A percentile compares a stretch with the other conserved stretches of the same genome.
Evolutionary conservation across 2,329 filamentous ascomycete species (phyloP).

Genomic region (Raffaelea ambrosiae): DNA sequence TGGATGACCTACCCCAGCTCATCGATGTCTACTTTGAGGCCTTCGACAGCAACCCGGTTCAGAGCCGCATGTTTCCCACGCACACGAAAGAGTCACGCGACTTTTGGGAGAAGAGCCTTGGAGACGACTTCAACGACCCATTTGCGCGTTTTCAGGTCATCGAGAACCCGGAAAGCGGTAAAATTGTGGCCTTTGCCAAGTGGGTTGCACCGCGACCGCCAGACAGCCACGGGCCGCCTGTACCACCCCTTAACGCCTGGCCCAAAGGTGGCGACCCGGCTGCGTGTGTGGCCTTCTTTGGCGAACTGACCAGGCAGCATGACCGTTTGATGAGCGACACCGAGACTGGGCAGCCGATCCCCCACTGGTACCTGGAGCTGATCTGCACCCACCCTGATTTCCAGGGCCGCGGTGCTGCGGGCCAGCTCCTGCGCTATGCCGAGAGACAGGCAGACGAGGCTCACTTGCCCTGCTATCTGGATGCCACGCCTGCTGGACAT

Average conservation of each 20-base stretch:
- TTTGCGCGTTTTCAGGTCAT: constrained; percentile 30
- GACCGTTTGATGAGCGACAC: constrained; percentile 25
- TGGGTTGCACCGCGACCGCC: constrained; percentile 26
- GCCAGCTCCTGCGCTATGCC: constrained; percentile 38
- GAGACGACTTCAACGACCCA: constrained; percentile 31
- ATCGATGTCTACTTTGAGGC: constrained; percentile 35
- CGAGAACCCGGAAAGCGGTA: constrained; percentile 10
- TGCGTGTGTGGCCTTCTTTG: constrained; percentile 32
- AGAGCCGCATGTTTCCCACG: constrained; percentile 27
- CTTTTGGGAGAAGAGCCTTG: constrained; percentile 26
- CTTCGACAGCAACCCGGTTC: constrained; percentile 30
- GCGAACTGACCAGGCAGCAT: constrained; percentile 24
- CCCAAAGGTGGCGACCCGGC: constrained; percentile 27
- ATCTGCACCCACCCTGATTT: constrained; percentile 31
- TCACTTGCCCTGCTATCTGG: constrained; percentile 36
- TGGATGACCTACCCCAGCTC: constrained; percentile 30
- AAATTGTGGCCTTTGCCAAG: constrained; percentile 36
- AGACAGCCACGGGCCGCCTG: constrained; percentile 11
- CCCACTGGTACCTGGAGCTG: constrained; percentile 41
- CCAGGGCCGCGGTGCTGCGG: constrained; percentile 37
- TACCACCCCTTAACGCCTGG: constrained; percentile 24
- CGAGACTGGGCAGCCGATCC: constrained; percentile 13
- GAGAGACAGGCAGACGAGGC: constrained; percentile 33
- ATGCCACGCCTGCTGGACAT: constrained; percentile 38
- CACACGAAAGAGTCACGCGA: constrained; percentile 14